Evolutionary conservation across 768 basidiomycete species (phyloP), one percentile per base, ranked within the genome.

Genomic region (Fomitopsis pulvina): DNA sequence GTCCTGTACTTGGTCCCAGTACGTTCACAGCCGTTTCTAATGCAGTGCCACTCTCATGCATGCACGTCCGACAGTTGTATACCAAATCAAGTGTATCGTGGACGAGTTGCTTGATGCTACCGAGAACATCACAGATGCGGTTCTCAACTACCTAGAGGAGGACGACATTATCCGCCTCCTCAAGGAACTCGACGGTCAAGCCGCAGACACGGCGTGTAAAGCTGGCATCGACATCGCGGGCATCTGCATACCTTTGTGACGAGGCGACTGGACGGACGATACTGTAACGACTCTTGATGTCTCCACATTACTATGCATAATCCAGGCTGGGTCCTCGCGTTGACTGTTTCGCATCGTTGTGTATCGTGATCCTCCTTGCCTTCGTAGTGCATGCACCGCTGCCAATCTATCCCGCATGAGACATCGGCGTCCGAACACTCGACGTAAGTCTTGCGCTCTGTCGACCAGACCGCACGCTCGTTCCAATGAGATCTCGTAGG

Each of bases 51-150:
- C 12, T 49, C 43, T 34, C 16, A 16, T 27, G 6, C 32, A 39
- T 30, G 38, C 51, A 26, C 21, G 22, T 38, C 14, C 34, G 37
- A 1, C 44, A 86, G 84, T 78, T 54, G 66, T 82, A 8, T 78
- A 79, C 52, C 66, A 78, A 9, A 59, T 83, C 61, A 85, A 87
- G 60, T 85, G 85, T 58, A 52, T 78, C 22, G 45, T 84, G 27
- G 80, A 81, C 55, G 65, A 65, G 3, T 46, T 78, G 24, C 63
- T 85, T 34, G 68, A 85, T 56, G 59, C 61, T 4, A 57, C 67
- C 2, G 78, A 81, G 61, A 71, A 80, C 56, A 27, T 76, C 14
- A 64, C 70, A 14, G 83, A 83, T 56, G 75, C 59, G 7, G 50
- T 70, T 11, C 49, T 80, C 54, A 75, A 77, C 47, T 11, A 49